Conservation (phyloP, 371 early-diverging fungal species). For the Lichtheimia ornata region DNA sequence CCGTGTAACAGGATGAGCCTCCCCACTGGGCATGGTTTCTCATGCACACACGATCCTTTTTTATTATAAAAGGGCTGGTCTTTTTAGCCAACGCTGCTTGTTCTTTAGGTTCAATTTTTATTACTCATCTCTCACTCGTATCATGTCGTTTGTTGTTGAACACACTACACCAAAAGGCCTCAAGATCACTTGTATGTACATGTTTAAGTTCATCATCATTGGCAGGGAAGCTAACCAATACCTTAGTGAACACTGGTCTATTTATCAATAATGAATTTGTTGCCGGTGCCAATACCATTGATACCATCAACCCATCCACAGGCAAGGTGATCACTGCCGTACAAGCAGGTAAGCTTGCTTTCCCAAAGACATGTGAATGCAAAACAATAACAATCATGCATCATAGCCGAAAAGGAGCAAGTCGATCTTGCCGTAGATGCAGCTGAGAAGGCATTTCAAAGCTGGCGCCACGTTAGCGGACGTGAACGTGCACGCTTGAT, state of each 20-base stretch:
- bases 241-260: slow-evolving; percentile 53
- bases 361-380: slow-evolving; percentile 13
- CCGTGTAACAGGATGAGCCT: too few species aligned
- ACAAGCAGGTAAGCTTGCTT: slow-evolving; percentile 40
- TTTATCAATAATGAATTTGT: slow-evolving; percentile 61
- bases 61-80: too few species aligned
- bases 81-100: too few species aligned
- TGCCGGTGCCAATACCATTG: slow-evolving; percentile 39
- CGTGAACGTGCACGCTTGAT: slow-evolving; percentile 39
- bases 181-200: slow-evolving; percentile 34
- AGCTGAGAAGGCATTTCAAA: slow-evolving; percentile 44
- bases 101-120: neutral
- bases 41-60: too few species aligned
- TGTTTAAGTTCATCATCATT: neutral
- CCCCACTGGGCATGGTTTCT: too few species aligned
- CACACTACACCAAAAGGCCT: slow-evolving; percentile 34
- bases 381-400: neutral
- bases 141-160: slow-evolving; percentile 26
- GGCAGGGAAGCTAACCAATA: neutral
- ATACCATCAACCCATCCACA: slow-evolving; percentile 50
- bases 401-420: slow-evolving; percentile 41
- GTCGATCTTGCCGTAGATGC: slow-evolving; percentile 53
- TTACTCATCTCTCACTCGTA: neutral
- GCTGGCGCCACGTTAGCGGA: slow-evolving; percentile 35
- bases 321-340: slow-evolving; percentile 36